Evolutionary conservation across 176 grass and related monocot genomes (phyloP).

Genomic region (Alopecurus myosuroides): DNA sequence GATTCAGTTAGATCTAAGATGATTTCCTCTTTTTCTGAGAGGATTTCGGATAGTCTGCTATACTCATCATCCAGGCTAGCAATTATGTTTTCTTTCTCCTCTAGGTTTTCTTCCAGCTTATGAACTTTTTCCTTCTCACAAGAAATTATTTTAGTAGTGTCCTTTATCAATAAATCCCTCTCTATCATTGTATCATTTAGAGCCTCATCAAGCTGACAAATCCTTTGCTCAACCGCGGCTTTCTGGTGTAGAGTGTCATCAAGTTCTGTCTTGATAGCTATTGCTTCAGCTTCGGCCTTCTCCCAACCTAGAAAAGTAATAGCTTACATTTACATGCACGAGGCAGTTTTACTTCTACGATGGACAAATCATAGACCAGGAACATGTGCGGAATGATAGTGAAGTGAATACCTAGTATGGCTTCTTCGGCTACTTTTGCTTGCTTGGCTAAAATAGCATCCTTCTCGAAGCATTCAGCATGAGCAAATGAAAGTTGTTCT

Average conservation of each 20-base stretch:
- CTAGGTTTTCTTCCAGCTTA: constrained; percentile 48
- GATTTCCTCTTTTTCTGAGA: constrained; percentile 54
- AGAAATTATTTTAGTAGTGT: constrained; percentile 56
- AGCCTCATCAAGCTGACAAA: constrained; percentile 55
- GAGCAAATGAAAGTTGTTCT: constrained; percentile 61
- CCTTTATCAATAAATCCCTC: constrained; percentile 53
- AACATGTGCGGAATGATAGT: not conserved
- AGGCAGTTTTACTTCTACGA: constrained; percentile 1
- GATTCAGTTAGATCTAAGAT: constrained; percentile 58
- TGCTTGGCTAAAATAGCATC: constrained; percentile 67
- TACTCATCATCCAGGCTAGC: constrained; percentile 55
- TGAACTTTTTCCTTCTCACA: constrained; percentile 67
- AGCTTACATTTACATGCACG: not conserved
- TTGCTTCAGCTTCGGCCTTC: constrained; percentile 71
- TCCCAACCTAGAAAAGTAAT: constrained; percentile 70
- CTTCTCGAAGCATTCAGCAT: constrained; percentile 63
- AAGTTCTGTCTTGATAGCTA: constrained; percentile 64
- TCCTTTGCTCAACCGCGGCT: constrained; percentile 49
- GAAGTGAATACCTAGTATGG: constrained; percentile 65
- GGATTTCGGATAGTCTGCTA: constrained; percentile 55
- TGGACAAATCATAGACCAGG: not conserved
- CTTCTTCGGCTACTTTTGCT: constrained; percentile 92
- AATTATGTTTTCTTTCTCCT: constrained; percentile 64
- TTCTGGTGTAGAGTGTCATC: constrained; percentile 60
- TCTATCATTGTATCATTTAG: constrained; percentile 69